These are phyloP conservation scores for Pachyrhizus erosus DNA, from an alignment of 306 rosid genomes.

Conservation along the genomic window DNA sequence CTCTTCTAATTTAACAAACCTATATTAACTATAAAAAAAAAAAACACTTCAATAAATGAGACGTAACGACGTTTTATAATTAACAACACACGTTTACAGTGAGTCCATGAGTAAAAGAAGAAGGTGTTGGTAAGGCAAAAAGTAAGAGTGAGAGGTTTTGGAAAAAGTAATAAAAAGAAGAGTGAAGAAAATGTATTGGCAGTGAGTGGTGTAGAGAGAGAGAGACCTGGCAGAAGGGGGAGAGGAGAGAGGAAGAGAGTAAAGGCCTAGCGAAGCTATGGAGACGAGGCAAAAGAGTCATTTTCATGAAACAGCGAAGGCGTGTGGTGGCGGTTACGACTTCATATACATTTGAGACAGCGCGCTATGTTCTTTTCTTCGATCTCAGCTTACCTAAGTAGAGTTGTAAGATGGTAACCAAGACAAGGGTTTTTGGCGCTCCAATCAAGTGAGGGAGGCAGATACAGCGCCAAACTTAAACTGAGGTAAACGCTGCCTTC, in stretches of 20 bases:
- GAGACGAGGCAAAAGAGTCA: slow-evolving; percentile 44
- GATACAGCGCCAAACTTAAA: too few species aligned
- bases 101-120: neutral
- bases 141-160: neutral
- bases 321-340: neutral
- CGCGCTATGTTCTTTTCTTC: neutral
- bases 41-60: neutral
- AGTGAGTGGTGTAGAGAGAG: neutral
- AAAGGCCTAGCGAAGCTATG: slow-evolving; percentile 40
- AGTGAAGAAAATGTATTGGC: neutral
- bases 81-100: neutral
- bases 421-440: neutral
- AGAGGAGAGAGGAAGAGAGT: slow-evolving; percentile 31
- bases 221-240: slow-evolving; percentile 47
- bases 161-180: neutral
- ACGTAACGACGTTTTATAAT: neutral
- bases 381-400: neutral
- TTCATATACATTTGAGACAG: neutral
- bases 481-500: too few species aligned
- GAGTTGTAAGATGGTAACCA: neutral
- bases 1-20: neutral
- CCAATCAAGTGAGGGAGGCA: neutral
- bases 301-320: slow-evolving; percentile 6
- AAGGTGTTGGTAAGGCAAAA: neutral
- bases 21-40: neutral